Percentiles rank a stretch among this genome's conserved stretches.
Evolutionary conservation across 768 basidiomycete genomes (phyloP).

Genomic region (Boletus patriciae): DNA sequence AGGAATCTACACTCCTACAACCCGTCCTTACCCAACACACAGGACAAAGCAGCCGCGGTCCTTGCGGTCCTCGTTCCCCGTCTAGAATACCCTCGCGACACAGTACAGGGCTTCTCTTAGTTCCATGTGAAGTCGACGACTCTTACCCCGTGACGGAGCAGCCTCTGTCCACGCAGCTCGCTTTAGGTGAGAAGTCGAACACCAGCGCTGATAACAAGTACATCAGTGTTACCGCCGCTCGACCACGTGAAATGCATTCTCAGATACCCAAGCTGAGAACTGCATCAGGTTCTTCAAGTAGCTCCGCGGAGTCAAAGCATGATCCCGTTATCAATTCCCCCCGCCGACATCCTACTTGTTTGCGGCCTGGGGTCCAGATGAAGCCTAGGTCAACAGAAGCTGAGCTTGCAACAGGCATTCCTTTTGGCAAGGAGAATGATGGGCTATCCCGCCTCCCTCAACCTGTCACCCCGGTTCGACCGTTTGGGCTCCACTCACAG

Average conservation of each 20-base stretch:
- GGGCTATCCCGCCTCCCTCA: constrained; percentile 34
- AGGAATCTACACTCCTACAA: neutral
- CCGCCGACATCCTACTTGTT: neutral
- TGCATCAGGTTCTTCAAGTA: constrained; percentile 27
- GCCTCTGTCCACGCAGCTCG: neutral
- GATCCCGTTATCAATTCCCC: constrained; percentile 1
- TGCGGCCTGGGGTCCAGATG: constrained; percentile 4
- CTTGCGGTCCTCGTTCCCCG: constrained; percentile 44
- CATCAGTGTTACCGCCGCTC: neutral
- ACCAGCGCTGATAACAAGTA: constrained; percentile 4
- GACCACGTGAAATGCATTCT: constrained; percentile 18
- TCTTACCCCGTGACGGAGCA: neutral
- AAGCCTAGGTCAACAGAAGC: neutral
- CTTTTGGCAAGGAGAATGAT: constrained; percentile 26
- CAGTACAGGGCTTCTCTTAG: constrained; percentile 23
- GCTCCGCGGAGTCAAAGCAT: constrained; percentile 19
- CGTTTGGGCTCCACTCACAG: constrained; percentile 39
- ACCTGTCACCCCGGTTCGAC: constrained; percentile 44
- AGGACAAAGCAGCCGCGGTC: constrained; percentile 36
- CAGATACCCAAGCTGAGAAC: constrained; percentile 33
- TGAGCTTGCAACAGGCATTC: neutral
- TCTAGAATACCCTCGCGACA: constrained; percentile 35
- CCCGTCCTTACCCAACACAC: constrained; percentile 9
- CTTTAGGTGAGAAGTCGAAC: constrained; percentile 20
- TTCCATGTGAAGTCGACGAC: constrained; percentile 3